Evolutionary conservation across 2,329 filamentous ascomycete species (phyloP).

Genomic region (Cladosporium sp.): DNA sequence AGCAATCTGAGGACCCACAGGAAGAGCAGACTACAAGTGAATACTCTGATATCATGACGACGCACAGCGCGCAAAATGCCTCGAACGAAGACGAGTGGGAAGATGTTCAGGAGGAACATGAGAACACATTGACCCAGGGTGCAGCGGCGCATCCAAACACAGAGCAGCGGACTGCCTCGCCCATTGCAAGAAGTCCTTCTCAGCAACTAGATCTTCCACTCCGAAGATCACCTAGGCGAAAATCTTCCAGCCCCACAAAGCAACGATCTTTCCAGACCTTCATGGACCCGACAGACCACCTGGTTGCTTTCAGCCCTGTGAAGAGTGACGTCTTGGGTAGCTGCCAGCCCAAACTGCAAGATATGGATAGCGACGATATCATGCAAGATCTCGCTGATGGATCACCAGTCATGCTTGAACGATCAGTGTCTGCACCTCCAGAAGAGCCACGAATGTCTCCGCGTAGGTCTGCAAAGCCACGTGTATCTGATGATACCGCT

Average conservation of each 20-base stretch:
- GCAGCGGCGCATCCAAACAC: background rate
- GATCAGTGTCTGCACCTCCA: conserved; percentile 36
- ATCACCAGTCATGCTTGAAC: conserved; percentile 12
- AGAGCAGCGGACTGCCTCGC: conserved; percentile 2
- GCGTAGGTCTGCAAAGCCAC: conserved; percentile 32
- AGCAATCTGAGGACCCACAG: background rate
- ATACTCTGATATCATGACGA: background rate
- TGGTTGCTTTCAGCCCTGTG: conserved; percentile 34
- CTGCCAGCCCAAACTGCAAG: background rate
- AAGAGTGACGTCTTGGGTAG: conserved; percentile 15
- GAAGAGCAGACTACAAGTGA: background rate
- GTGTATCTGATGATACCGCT: conserved; percentile 49
- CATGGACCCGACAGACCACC: conserved; percentile 3
- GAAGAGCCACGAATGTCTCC: conserved; percentile 34
- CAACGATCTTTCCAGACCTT: conserved; percentile 15
- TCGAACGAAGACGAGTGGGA: conserved; percentile 26
- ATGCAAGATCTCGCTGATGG: background rate
- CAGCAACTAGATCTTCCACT: conserved; percentile 20
- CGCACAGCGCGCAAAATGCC: background rate
- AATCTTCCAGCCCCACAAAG: conserved; percentile 32
- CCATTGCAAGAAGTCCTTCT: background rate
- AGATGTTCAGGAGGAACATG: conserved; percentile 25
- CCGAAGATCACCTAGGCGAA: conserved; percentile 31
- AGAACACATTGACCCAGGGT: background rate
- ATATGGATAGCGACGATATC: background rate